These are phyloP conservation scores for Emericellopsis terricola DNA, from an alignment of 495 filamentous ascomycete genomes.

Conservation along the genomic window DNA sequence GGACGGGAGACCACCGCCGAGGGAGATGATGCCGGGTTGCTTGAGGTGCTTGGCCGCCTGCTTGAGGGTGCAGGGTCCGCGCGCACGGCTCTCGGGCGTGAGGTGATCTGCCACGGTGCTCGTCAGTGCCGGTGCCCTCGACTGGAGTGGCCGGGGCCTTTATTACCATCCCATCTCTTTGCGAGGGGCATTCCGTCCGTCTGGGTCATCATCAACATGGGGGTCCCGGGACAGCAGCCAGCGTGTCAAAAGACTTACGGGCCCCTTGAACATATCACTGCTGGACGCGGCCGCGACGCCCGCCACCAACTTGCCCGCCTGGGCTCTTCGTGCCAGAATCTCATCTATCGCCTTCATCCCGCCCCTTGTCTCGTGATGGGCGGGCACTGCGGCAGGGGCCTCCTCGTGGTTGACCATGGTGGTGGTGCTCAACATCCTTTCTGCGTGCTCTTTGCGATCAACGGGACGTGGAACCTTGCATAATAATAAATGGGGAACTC, in stretches of 20 bases:
- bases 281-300: conserved; percentile 61
- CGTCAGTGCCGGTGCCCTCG: no score
- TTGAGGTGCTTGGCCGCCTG: conserved; percentile 52
- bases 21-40: conserved; percentile 59
- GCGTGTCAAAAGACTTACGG: conserved; percentile 17
- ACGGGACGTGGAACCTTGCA: no score
- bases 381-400: conserved; percentile 1
- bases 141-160: no score
- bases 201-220: conserved; percentile 8
- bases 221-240: conserved; percentile 4
- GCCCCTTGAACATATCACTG: conserved; percentile 72
- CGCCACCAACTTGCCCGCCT: conserved; percentile 45
- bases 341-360: conserved; percentile 26
- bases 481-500: no score
- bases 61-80: conserved; percentile 55
- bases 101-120: conserved; percentile 36
- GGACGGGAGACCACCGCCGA: conserved; percentile 83
- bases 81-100: conserved; percentile 33
- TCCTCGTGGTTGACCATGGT: conserved; percentile 3
- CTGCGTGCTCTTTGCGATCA: no score
- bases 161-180: conserved; percentile 67
- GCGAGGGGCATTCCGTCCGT: conserved; percentile 50
- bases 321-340: conserved; percentile 48
- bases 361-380: background rate
- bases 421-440: no score